Evolutionary conservation across 1,284 basidiomycete genomes (phyloP).

Genomic region (Rhodotorula sp.): DNA sequence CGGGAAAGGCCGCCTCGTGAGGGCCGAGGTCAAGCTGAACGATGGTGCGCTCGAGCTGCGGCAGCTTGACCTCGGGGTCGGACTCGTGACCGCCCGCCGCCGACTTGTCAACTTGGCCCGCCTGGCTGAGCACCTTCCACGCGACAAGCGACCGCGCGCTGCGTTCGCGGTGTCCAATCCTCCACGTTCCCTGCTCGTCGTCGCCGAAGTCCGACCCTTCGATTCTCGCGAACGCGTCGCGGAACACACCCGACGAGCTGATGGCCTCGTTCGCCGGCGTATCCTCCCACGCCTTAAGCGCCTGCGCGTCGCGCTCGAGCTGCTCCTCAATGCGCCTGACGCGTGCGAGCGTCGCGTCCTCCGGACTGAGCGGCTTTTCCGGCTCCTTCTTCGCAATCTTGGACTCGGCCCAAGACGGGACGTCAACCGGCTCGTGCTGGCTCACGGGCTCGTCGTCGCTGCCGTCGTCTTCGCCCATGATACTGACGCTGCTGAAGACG

Average conservation of each 20-base stretch:
- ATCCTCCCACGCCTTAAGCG: not conserved
- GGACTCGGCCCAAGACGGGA: not conserved
- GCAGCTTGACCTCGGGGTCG: no score
- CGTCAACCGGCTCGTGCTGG: not conserved
- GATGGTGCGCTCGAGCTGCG: not conserved
- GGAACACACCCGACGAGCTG: no score
- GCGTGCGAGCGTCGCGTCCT: not conserved
- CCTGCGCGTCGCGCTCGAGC: not conserved
- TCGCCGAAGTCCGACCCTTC: no score
- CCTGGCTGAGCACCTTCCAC: conserved; percentile 1
- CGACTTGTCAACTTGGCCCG: not conserved
- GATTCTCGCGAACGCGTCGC: no score
- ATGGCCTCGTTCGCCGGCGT: no score
- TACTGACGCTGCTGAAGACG: not conserved
- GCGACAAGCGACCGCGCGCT: not conserved
- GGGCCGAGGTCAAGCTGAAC: not conserved
- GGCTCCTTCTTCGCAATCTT: not conserved
- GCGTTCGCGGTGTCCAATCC: not conserved
- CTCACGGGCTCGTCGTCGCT: not conserved
- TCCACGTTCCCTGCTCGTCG: not conserved
- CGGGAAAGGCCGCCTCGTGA: conserved; percentile 10
- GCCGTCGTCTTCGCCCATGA: not conserved
- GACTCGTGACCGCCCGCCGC: not conserved
- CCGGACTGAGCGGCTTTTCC: not conserved
- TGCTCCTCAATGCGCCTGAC: not conserved